Evolutionary conservation across 2,329 filamentous ascomycete genomes (phyloP), one percentile per base, ranked within the genome.

Genomic region (Amauroascus niger): DNA sequence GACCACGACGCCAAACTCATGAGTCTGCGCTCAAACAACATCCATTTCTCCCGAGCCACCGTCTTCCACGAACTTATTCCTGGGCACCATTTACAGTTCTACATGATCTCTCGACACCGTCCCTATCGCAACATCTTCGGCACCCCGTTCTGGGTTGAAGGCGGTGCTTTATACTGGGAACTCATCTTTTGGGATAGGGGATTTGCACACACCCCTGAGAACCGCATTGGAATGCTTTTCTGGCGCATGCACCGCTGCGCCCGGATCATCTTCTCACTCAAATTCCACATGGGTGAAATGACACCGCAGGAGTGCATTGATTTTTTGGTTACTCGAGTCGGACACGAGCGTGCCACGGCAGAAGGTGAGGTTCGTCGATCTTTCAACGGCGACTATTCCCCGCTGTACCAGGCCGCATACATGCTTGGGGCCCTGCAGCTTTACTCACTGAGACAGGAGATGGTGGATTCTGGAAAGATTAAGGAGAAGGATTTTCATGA

Each of bases 91-190:
- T 67, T 81, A 26, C 79, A 82, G 61, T 64, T 75, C 14, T 74
- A 76, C 63, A 70, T 76, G 60, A 74, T 71, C 14, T 64, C 67
- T 13, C 71, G 79, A 6, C 63, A 73, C 55, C 71, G 70, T 16
- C 71, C 73, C 2, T 77, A 82, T 62, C 73, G 79, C 4, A 63
- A 64, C 18, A 60, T 81, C 6, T 82, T 82, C 63, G 64, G 68
- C 28, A 82, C 79, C 0, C 77, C 79, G 0, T 82, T 82, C 60
- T 81, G 74, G 67, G 74, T 79, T 35, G 80, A 82, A 63, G 79
- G 79, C 16, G 82, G 79, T 79, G 76, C 79, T 8, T 72, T 81
- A 58, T 82, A 82, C 62, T 82, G 79, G 79, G 80, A 82, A 65
- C 69, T 81, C 59, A 62, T 80, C 16, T 69, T 83, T 14, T 83